Evolutionary conservation across 1,139 yeast genomes (phyloP).

Genomic region (Meyerozyma sp.): DNA sequence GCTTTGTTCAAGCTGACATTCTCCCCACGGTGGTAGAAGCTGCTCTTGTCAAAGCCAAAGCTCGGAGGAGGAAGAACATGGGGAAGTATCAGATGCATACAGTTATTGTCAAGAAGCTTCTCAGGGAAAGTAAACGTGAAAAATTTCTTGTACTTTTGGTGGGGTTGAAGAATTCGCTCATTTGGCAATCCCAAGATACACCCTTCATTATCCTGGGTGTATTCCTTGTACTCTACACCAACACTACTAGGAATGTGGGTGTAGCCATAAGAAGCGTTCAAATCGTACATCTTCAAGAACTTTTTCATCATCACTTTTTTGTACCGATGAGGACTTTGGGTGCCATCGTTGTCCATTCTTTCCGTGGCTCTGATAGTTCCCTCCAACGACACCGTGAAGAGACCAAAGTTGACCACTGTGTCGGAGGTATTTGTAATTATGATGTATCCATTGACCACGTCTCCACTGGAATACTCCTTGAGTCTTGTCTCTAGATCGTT

Average conservation of each 20-base stretch:
- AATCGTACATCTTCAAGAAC: constrained; percentile 43
- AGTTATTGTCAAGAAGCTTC: constrained; percentile 50
- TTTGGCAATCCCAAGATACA: constrained; percentile 47
- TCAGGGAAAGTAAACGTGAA: constrained; percentile 62
- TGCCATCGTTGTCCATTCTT: constrained; percentile 11
- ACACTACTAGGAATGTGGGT: constrained; percentile 42
- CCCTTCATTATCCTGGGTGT: constrained; percentile 45
- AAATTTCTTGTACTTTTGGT: constrained; percentile 51
- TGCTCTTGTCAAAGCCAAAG: constrained; percentile 50
- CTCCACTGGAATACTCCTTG: constrained; percentile 40
- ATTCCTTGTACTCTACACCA: constrained; percentile 45
- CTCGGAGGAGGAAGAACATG: constrained; percentile 65
- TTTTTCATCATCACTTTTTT: constrained; percentile 36
- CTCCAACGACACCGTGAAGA: constrained; percentile 43
- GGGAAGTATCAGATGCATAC: constrained; percentile 47
- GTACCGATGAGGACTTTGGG: constrained; percentile 12
- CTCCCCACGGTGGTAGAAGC: constrained; percentile 33
- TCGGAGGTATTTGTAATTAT: constrained; percentile 34
- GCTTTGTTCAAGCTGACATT: constrained; percentile 35
- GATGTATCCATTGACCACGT: constrained; percentile 17
- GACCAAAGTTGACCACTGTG: constrained; percentile 37
- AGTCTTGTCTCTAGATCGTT: constrained; percentile 39
- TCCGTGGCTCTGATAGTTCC: constrained; percentile 40
- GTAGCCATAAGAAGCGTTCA: constrained; percentile 43
- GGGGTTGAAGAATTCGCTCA: constrained; percentile 46